Percentiles rank a stretch among this genome's conserved stretches.
Conservation (phyloP, 2,329 filamentous ascomycete genomes). For the Aspergillus sp. region DNA sequence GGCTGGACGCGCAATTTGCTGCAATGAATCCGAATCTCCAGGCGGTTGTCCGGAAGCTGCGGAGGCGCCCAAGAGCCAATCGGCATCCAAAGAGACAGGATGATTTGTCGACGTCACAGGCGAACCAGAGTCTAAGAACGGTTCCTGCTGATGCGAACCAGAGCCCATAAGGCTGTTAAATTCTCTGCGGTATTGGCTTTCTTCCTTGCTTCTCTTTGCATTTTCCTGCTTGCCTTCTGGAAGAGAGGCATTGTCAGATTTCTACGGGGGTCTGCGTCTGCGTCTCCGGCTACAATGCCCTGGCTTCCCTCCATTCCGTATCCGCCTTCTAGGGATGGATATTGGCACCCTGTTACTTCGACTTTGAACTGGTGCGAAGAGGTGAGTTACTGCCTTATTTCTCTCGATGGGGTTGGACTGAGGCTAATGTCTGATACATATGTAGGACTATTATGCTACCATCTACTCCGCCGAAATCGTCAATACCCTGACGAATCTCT, state of each 20-base stretch:
- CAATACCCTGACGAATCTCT: constrained; percentile 76
- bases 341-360: constrained; percentile 69
- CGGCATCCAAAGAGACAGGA: not conserved
- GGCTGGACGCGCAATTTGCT: too few relatives aligned
- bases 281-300: constrained; percentile 25
- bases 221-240: not conserved
- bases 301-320: constrained; percentile 37
- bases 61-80: constrained; percentile 4
- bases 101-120: constrained; percentile 9
- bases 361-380: constrained; percentile 82
- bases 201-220: not conserved
- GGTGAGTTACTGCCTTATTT: constrained; percentile 41
- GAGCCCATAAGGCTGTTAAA: not conserved
- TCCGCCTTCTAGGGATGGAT: constrained; percentile 54
- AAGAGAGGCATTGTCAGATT: not conserved
- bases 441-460: constrained; percentile 72
- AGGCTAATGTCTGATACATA: constrained; percentile 18
- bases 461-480: constrained; percentile 74
- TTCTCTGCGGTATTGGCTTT: not conserved
- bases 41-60: not conserved
- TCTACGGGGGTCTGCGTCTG: constrained; percentile 10
- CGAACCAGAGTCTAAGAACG: not conserved
- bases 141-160: constrained; percentile 7
- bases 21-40: too few relatives aligned
- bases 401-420: not conserved